Evolutionary conservation across 805 yeast species (phyloP).

Genomic region (Ogataea degrootiae): DNA sequence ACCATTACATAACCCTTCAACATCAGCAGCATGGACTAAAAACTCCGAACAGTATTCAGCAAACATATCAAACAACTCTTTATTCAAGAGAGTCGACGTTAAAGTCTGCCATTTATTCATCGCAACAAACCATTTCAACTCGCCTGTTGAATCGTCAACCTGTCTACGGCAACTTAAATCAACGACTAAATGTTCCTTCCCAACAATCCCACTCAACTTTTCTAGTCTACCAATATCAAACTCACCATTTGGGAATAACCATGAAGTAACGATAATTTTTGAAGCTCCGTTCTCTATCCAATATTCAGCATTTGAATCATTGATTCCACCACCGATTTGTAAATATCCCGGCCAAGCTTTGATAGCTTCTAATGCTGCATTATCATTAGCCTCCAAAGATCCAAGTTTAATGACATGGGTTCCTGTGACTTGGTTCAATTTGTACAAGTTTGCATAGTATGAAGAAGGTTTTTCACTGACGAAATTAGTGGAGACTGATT

Average conservation of each 20-base stretch:
- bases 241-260: constrained; percentile 69
- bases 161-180: constrained; percentile 78
- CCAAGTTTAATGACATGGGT: constrained; percentile 95
- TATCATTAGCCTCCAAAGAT: constrained; percentile 65
- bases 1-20: constrained; percentile 93
- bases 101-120: constrained; percentile 96
- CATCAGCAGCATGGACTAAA: constrained; percentile 96
- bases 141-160: constrained; percentile 22
- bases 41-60: constrained; percentile 76
- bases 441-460: constrained; percentile 70
- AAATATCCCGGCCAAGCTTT: constrained; percentile 64
- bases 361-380: constrained; percentile 76
- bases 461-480: constrained; percentile 71
- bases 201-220: constrained; percentile 49
- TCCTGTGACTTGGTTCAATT: constrained; percentile 52
- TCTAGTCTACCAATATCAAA: constrained; percentile 49
- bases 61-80: constrained; percentile 49
- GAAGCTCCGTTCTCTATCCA: constrained; percentile 82
- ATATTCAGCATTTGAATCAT: constrained; percentile 57
- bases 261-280: constrained; percentile 89
- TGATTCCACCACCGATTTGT: constrained; percentile 95
- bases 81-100: constrained; percentile 57
- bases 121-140: constrained; percentile 79
- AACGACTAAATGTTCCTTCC: constrained; percentile 66
- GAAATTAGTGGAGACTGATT: constrained; percentile 60